These are phyloP conservation scores for Trapa bicornis DNA, from an alignment of 345 rosid species.

Conservation along the genomic window DNA sequence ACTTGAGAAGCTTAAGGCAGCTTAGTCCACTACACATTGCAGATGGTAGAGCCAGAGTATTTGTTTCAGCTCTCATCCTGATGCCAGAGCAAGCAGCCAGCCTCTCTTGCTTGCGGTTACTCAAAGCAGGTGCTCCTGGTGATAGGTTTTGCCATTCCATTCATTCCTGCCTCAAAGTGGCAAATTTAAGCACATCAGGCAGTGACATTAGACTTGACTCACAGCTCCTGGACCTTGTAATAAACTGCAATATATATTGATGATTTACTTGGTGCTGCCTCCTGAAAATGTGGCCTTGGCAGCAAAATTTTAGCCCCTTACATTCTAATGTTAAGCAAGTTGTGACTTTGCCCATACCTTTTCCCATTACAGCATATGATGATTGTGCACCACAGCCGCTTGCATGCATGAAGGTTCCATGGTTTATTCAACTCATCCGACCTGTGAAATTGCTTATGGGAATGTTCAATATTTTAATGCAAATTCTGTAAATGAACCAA, in stretches of 20 bases:
- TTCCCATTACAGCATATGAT: too few species aligned
- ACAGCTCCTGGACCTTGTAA: not conserved
- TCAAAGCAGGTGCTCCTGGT: not conserved
- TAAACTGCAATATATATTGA: not conserved
- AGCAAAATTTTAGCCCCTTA: not conserved
- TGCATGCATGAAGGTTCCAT: too few species aligned
- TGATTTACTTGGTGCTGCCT: not conserved
- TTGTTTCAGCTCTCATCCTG: not conserved
- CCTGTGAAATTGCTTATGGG: too few species aligned
- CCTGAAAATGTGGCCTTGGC: slow-evolving; percentile 1
- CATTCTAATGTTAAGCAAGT: not conserved
- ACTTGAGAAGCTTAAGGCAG: slow-evolving; percentile 22
- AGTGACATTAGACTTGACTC: not conserved
- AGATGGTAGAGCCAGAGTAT: not conserved
- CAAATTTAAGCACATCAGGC: not conserved
- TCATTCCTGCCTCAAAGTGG: not conserved
- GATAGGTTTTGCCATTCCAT: not conserved
- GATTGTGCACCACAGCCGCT: too few species aligned
- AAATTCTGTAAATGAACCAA: too few species aligned
- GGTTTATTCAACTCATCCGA: too few species aligned
- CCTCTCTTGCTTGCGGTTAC: not conserved
- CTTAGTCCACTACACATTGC: not conserved
- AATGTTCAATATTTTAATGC: too few species aligned
- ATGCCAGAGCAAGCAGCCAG: not conserved
- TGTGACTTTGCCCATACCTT: not conserved